Base-by-base conservation (phyloP, 164 flowering plant species). In the Platanus orientalis region DNA sequence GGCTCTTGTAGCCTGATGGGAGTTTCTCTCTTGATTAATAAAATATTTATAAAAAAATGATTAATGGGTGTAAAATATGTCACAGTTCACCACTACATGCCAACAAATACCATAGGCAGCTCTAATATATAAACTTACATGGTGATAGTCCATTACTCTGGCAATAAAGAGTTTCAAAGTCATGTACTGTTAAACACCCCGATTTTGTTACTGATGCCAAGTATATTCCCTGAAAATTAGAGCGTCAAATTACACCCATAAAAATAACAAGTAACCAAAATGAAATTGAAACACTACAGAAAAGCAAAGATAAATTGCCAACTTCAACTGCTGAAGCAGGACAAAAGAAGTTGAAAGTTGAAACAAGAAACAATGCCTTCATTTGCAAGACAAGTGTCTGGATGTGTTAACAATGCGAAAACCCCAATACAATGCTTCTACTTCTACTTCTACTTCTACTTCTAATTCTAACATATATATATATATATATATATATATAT, bases 151-250 rank as follows among this genome's bases (percentile, higher is more conserved):
- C 68, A 58, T 66, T 73, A 71, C 80, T 78, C 62, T 73, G 75
- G 74, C 83, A 79, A 71, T 79, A 88, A 42, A 93, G 78, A 40
- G 73, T 62, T 65, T 93, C 98, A 71, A 81, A 93, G 73, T 93
- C 92, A 73, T 93, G 91, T 58, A 93, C 88, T 26, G 85, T 84
- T 69, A 93, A 77, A 79, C 97, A 93, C 28, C 98, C 97, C 7
- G 83, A 63, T 73, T 81, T 84, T 59, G 97, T 88, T 25, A 82
- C 94, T 24, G 98, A 87, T 45, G 83, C 98, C 75, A 93, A 67
- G 73, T 86, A 93, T 60, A 84, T 77, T 45, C 97, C 97, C 97
- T 92, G 78, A 26, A 57, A 62, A 53, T 30, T 51, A 7, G 45
- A 59, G 48, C 48, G 20, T 40, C 29, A 47, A 27, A 58, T 17